Percentiles rank a stretch among this genome's conserved stretches.
phyloP scores from a whole-genome alignment of 768 basidiomycete species.

The Panaeolus papilionaceus region DNA sequence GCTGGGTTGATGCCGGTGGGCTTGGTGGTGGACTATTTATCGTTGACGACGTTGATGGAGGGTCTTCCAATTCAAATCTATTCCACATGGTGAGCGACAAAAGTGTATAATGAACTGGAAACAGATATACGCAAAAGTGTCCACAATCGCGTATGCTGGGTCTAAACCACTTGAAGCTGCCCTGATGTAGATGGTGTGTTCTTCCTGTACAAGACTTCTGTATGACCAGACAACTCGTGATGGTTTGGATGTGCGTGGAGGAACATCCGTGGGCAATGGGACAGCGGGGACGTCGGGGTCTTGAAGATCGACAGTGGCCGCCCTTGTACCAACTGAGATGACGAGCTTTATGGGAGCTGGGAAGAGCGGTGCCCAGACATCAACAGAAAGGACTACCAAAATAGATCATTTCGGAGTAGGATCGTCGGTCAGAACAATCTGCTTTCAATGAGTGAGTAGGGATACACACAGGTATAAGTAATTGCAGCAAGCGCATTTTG shows the following conservation, averaged over 20 bases:
- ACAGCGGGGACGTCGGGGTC: background rate
- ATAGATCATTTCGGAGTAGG: background rate
- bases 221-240: background rate
- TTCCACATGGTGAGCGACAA: background rate
- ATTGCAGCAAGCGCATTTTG: background rate
- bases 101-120: background rate
- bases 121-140: background rate
- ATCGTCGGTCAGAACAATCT: background rate
- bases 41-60: background rate
- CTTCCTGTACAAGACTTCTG: background rate
- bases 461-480: background rate
- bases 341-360: slow-evolving; percentile 4
- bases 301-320: background rate
- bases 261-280: background rate
- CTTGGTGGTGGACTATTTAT: background rate
- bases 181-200: background rate
- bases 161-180: background rate
- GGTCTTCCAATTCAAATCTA: background rate
- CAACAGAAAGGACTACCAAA: background rate
- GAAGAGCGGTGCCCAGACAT: background rate
- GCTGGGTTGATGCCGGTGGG: background rate
- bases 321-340: background rate
- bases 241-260: background rate
- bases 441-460: background rate
- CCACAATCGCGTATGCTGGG: background rate